These are phyloP conservation scores for Nemania sp. DNA, from an alignment of 2,329 filamentous ascomycete genomes.

Conservation along the genomic window DNA sequence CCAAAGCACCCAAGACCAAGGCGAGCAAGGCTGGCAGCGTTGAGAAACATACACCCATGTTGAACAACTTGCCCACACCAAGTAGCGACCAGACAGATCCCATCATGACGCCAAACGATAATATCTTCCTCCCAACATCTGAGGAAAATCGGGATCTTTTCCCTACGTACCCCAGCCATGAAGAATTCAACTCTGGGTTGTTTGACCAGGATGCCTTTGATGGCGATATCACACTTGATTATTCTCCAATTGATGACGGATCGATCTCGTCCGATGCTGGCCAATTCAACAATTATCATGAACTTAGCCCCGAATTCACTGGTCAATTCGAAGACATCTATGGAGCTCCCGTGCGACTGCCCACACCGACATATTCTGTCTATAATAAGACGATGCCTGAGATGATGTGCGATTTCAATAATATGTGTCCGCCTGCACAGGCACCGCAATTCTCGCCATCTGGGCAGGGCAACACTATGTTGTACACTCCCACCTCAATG, in stretches of 20 bases:
- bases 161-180: constrained; percentile 51
- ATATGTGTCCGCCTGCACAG: constrained; percentile 47
- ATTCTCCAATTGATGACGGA: constrained; percentile 54
- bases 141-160: constrained; percentile 47
- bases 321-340: constrained; percentile 66
- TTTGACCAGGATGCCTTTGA: constrained; percentile 48
- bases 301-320: constrained; percentile 63
- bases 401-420: constrained; percentile 46
- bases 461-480: constrained; percentile 69
- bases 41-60: constrained; percentile 58
- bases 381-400: constrained; percentile 51
- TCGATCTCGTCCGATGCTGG: constrained; percentile 51
- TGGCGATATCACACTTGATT: constrained; percentile 44
- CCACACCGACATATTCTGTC: constrained; percentile 50
- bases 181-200: constrained; percentile 50
- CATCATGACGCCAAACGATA: constrained; percentile 61
- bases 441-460: constrained; percentile 66
- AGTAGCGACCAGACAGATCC: constrained; percentile 59
- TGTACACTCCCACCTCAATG: constrained; percentile 67
- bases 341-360: constrained; percentile 59
- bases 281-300: constrained; percentile 61
- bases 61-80: constrained; percentile 65
- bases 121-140: constrained; percentile 42
- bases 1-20: constrained; percentile 80
- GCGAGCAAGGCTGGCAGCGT: constrained; percentile 50